Conservation (phyloP, 495 filamentous ascomycete genomes). For the Astrothelium subdiscretum region DNA sequence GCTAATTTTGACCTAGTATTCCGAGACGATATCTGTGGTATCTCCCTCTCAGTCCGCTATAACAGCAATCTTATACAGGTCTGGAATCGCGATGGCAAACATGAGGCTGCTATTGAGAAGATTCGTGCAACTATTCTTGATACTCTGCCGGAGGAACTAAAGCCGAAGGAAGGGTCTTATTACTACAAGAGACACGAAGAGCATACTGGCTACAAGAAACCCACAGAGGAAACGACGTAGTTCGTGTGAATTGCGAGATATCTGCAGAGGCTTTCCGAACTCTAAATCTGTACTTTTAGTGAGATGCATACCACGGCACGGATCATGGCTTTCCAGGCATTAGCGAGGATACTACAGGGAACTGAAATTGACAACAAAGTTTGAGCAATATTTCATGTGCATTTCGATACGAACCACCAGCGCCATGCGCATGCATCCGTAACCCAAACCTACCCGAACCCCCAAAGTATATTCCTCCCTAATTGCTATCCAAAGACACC, state of each 20-base stretch:
- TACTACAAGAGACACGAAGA: slow-evolving; percentile 53
- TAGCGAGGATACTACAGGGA: neutral
- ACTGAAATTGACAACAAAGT: neutral
- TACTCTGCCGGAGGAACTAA: slow-evolving; percentile 52
- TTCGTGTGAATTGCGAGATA: no score
- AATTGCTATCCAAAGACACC: slow-evolving; percentile 17
- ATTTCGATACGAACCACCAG: neutral
- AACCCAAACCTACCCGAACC: neutral
- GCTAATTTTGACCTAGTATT: slow-evolving; percentile 30
- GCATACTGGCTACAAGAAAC: slow-evolving; percentile 40
- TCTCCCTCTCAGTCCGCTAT: slow-evolving; percentile 60
- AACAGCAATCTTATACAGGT: slow-evolving; percentile 69
- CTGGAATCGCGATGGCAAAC: slow-evolving; percentile 71
- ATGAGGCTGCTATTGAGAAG: slow-evolving; percentile 58
- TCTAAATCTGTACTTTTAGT: no score
- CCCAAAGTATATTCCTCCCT: neutral
- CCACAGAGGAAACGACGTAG: no score
- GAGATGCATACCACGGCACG: no score
- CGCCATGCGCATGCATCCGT: neutral
- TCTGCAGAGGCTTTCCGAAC: no score
- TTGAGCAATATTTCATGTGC: neutral
- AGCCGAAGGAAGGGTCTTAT: slow-evolving; percentile 56
- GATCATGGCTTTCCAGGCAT: neutral
- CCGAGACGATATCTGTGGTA: slow-evolving; percentile 67
- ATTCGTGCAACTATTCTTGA: slow-evolving; percentile 58